Evolutionary conservation across 805 yeast species (phyloP).

Genomic region (Cyberlindnera americana): DNA sequence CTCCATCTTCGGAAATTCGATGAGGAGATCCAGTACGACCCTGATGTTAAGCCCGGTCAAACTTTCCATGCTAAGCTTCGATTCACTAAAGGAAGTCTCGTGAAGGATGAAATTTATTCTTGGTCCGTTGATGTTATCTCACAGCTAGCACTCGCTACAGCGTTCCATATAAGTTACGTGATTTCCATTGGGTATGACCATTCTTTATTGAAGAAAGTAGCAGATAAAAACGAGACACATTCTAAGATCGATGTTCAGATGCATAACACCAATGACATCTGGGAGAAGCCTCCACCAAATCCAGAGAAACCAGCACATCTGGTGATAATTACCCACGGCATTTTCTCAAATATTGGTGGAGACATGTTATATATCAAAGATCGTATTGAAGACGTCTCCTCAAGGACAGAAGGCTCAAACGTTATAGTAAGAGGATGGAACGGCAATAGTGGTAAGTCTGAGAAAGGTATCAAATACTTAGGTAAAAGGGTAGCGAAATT

Average conservation of each 20-base stretch:
- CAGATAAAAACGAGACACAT: background rate
- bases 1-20: constrained; percentile 41
- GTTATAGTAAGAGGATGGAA: constrained; percentile 78
- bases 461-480: constrained; percentile 77
- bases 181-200: constrained; percentile 51
- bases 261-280: constrained; percentile 62
- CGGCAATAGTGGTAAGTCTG: constrained; percentile 85
- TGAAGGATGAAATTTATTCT: constrained; percentile 37
- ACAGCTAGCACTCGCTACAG: constrained; percentile 70
- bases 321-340: constrained; percentile 85
- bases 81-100: constrained; percentile 42
- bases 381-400: constrained; percentile 48
- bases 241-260: constrained; percentile 25
- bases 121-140: constrained; percentile 83
- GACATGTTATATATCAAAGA: constrained; percentile 90
- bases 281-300: constrained; percentile 64
- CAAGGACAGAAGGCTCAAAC: constrained; percentile 34
- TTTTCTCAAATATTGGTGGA: constrained; percentile 85
- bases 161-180: constrained; percentile 66
- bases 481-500: constrained; percentile 81
- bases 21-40: constrained; percentile 42
- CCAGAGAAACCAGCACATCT: constrained; percentile 66
- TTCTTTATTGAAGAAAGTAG: constrained; percentile 17
- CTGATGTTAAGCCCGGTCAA: constrained; percentile 69
- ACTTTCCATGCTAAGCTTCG: constrained; percentile 53